These are phyloP conservation scores for Galerina marginata DNA, from an alignment of 768 basidiomycete genomes.

Conservation along the genomic window DNA sequence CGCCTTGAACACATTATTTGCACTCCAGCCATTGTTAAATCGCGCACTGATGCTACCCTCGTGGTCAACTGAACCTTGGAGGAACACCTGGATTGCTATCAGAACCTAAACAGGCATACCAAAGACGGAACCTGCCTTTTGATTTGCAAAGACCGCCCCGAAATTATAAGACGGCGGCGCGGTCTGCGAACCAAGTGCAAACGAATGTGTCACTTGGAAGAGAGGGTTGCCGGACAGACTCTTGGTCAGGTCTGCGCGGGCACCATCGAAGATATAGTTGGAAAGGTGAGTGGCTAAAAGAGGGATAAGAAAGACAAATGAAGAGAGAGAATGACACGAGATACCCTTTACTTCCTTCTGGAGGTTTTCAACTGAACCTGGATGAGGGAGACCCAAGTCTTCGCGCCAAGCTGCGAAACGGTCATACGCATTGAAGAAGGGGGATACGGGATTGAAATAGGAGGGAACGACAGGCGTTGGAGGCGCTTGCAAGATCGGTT, in stretches of 20 bases:
- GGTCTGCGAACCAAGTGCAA: conserved; percentile 88
- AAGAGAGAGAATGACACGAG: conserved; percentile 26
- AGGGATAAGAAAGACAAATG: conserved; percentile 8
- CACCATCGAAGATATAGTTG: conserved; percentile 98
- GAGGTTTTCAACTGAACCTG: conserved; percentile 92
- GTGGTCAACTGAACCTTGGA: conserved; percentile 94
- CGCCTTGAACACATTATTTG: conserved; percentile 78
- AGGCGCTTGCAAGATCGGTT: conserved; percentile 42
- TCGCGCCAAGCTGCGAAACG: conserved; percentile 84
- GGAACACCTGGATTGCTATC: conserved; percentile 64
- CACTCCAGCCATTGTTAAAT: conserved; percentile 88
- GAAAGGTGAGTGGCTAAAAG: conserved; percentile 82
- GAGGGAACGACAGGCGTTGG: conserved; percentile 40
- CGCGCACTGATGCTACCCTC: conserved; percentile 90
- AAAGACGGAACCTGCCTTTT: conserved; percentile 54
- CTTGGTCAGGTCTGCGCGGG: conserved; percentile 94
- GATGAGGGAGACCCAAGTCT: conserved; percentile 82
- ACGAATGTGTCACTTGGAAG: conserved; percentile 98
- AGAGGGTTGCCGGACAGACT: conserved; percentile 91
- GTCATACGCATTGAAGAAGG: conserved; percentile 69
- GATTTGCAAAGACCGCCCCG: conserved; percentile 89
- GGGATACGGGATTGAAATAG: conserved; percentile 53
- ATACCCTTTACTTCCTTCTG: conserved; percentile 91
- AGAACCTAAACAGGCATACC: conserved; percentile 25
- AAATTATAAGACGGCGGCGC: conserved; percentile 91